phyloP scores from a whole-genome alignment of 2,329 filamentous ascomycete species.

The Nothophaeocryptopus gaeumannii region DNA sequence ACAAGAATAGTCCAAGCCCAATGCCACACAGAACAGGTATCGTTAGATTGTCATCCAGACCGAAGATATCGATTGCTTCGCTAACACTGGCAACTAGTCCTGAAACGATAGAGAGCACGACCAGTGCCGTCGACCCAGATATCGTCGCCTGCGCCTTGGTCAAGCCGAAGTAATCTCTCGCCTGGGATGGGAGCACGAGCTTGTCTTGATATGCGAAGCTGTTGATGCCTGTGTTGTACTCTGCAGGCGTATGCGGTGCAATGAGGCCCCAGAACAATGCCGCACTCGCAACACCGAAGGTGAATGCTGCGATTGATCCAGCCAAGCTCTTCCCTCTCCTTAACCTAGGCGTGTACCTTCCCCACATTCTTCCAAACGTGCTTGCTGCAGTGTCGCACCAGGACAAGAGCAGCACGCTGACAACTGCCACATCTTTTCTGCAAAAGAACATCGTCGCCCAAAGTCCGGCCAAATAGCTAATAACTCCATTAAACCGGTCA shows the following conservation, averaged over 20 bases:
- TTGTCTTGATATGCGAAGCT: conserved; percentile 78
- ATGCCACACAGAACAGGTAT: conserved; percentile 88
- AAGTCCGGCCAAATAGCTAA: conserved; percentile 90
- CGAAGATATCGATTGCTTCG: conserved; percentile 86
- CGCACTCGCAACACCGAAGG: conserved; percentile 79
- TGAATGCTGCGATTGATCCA: conserved; percentile 78
- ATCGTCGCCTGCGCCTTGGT: conserved; percentile 59
- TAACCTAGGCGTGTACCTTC: conserved; percentile 81
- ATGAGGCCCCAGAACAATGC: conserved; percentile 85
- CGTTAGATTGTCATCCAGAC: conserved; percentile 96
- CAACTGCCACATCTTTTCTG: conserved; percentile 88
- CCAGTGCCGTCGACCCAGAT: conserved; percentile 69
- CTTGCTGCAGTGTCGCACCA: conserved; percentile 98
- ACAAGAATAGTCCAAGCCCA: conserved; percentile 88
- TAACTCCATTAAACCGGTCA: conserved; percentile 90
- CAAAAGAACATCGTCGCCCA: conserved; percentile 83
- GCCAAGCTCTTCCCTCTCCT: conserved; percentile 88
- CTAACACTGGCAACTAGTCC: conserved; percentile 86
- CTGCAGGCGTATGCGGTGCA: conserved; percentile 53
- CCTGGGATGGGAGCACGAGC: conserved; percentile 64
- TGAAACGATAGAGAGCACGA: conserved; percentile 77
- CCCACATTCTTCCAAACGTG: conserved; percentile 87
- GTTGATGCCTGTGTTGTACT: conserved; percentile 45
- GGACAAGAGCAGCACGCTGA: conserved; percentile 84
- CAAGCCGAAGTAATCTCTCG: conserved; percentile 61